Evolutionary conservation across 371 early-diverging fungal species (phyloP), one percentile per base, ranked within the genome.

Genomic region (Mucor circinelloides): DNA sequence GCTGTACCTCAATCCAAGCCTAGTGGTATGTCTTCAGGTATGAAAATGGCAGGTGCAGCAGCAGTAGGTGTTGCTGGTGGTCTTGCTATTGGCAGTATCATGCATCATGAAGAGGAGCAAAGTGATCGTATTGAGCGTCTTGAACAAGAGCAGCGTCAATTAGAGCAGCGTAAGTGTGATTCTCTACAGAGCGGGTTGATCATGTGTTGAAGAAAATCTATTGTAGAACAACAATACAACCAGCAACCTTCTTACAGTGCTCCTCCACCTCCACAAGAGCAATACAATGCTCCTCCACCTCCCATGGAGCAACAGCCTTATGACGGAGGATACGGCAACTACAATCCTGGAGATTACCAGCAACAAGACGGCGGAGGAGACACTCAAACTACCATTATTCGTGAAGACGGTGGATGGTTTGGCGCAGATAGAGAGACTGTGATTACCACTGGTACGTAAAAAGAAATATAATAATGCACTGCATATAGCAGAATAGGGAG

Each of bases 11-110:
- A 68, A 31, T 63, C 40, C 32, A 74, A 74, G 38, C 71, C 63
- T n/a, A 50, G 25, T 25, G 76, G 78, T 38, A 77, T 79, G 71
- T 76, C 80, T n/a, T 73, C 71, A 5, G 80, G 78, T 46, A 71
- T 74, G 71, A 82, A 82, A 42, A 42, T 79, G 42, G 81, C 73
- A 2, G 81, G 75, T 59, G 79, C 77, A 8, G 79, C 77, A 4
- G 79, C 68, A 36, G 75, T 58, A 25, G 81, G 79, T 62, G n/a
- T 75, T 13, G 75, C 74, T 9, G 81, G 77, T 38, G 69, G 69
- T 6, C 73, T 72, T 54, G 81, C 77, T 56, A 68, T 81, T 54
- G 68, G 73, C 25, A 74, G 77, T 61, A 71, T 77, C 32, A 61
- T 77, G 13, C 68, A 75, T 15, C 81, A 81, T 56, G 79, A 81